Conservation (phyloP, 2,329 filamentous ascomycete species). For the Colletotrichum tropicale region DNA sequence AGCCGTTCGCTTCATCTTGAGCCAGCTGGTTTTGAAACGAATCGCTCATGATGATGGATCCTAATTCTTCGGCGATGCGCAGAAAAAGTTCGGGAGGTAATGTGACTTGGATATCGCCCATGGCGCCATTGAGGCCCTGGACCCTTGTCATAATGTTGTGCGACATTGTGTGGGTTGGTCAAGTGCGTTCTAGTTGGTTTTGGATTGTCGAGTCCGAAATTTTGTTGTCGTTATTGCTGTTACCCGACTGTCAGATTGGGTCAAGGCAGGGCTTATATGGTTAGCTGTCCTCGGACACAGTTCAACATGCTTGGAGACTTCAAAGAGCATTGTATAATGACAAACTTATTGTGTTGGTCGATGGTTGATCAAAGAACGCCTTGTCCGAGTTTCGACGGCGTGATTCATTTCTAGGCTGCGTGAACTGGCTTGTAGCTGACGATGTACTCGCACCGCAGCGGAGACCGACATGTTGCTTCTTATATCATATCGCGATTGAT, state of each 20-base stretch:
- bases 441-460: conserved; percentile 3
- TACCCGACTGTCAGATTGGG: neutral
- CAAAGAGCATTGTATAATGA: neutral
- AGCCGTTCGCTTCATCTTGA: neutral
- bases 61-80: neutral
- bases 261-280: neutral
- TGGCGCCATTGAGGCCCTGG: neutral
- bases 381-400: neutral
- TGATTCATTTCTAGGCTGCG: conserved; percentile 20
- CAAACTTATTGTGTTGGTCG: neutral
- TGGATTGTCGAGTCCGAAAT: neutral
- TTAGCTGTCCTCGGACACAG: neutral
- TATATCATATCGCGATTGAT: conserved; percentile 9
- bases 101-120: neutral
- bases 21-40: neutral
- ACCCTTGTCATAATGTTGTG: neutral
- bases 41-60: neutral
- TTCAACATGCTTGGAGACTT: neutral
- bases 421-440: conserved; percentile 5
- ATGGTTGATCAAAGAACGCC: neutral
- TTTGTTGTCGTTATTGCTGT: neutral
- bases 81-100: neutral
- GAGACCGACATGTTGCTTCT: conserved; percentile 4
- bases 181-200: neutral
- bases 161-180: neutral